These are phyloP conservation scores for Diaporthe aspalathi DNA, from an alignment of 2,329 filamentous ascomycete species.

Conservation along the genomic window DNA sequence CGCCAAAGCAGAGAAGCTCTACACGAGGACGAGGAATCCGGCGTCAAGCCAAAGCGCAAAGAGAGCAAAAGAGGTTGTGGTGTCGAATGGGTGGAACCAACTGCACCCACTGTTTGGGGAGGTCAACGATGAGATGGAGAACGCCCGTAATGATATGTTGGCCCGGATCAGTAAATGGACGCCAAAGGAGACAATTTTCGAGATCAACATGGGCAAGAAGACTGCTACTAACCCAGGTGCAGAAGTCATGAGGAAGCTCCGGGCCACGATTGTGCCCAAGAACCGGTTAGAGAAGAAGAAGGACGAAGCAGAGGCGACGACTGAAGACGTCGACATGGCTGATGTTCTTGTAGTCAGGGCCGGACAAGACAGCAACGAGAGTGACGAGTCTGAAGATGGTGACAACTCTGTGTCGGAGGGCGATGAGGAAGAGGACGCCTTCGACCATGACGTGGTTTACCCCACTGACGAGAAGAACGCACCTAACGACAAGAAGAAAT, in stretches of 20 bases:
- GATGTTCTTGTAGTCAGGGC: constrained; percentile 47
- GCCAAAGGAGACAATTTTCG: constrained; percentile 95
- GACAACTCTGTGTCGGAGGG: constrained; percentile 59
- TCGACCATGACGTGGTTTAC: constrained; percentile 73
- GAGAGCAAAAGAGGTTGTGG: constrained; percentile 81
- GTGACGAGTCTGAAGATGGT: constrained; percentile 51
- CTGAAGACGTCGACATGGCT: constrained; percentile 45
- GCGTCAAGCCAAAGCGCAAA: constrained; percentile 93
- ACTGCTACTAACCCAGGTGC: constrained; percentile 71
- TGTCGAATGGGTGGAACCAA: constrained; percentile 76
- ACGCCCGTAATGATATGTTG: constrained; percentile 85
- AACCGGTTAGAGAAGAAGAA: constrained; percentile 56
- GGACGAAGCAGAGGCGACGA: constrained; percentile 49
- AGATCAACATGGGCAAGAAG: constrained; percentile 82
- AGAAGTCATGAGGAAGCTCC: constrained; percentile 79
- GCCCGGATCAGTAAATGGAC: constrained; percentile 89
- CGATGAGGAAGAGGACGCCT: constrained; percentile 65
- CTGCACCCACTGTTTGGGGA: constrained; percentile 85
- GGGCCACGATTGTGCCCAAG: constrained; percentile 74
- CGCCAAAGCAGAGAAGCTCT: constrained; percentile 90
- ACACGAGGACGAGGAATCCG: constrained; percentile 88
- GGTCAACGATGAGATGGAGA: constrained; percentile 72
- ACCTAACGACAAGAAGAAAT: constrained; percentile 60
- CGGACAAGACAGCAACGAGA: constrained; percentile 43
- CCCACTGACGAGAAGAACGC: constrained; percentile 1